Percentiles rank a stretch among this genome's conserved stretches.
These are phyloP conservation scores for Apiotrichum laibachii DNA, from an alignment of 1,284 basidiomycete genomes.

Conservation along the genomic window DNA sequence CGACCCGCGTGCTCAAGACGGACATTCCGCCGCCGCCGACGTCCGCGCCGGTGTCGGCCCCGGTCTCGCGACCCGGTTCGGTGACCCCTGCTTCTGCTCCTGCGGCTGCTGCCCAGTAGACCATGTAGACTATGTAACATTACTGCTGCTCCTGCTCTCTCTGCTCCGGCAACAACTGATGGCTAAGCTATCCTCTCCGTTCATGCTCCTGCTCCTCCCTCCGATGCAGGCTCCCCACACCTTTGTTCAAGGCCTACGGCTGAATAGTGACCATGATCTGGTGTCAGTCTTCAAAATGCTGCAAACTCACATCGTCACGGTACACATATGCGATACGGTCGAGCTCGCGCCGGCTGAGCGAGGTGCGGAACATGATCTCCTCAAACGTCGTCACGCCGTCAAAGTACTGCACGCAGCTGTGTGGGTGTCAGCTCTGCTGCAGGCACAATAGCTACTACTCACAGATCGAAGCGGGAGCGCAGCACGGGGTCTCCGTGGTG, in stretches of 20 bases:
- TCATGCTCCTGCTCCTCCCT: no score
- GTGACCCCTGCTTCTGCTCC: neutral
- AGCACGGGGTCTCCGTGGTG: conserved; percentile 33
- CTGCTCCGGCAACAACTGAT: neutral
- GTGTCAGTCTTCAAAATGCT: neutral
- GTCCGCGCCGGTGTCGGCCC: neutral
- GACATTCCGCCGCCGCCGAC: conserved; percentile 46
- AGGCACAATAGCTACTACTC: conserved; percentile 8
- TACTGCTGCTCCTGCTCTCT: no score
- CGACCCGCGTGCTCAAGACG: conserved; percentile 50
- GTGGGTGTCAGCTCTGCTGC: neutral
- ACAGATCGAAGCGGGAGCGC: conserved; percentile 47
- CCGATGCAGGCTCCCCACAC: no score
- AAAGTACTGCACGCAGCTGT: conserved; percentile 48
- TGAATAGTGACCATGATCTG: conserved; percentile 45
- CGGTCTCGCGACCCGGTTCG: conserved; percentile 20
- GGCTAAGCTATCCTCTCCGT: no score
- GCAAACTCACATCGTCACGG: conserved; percentile 40
- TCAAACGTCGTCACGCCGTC: conserved; percentile 48
- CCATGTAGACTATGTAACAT: neutral
- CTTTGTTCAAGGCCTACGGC: conserved; percentile 21
- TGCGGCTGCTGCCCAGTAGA: conserved; percentile 12
- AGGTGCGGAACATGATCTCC: conserved; percentile 49
- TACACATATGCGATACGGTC: conserved; percentile 39
- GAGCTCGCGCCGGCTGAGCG: conserved; percentile 40